Percentiles rank a stretch among this genome's conserved stretches.
Conservation (phyloP, 805 yeast species). For the Kodamaea kaohsiungensis region DNA sequence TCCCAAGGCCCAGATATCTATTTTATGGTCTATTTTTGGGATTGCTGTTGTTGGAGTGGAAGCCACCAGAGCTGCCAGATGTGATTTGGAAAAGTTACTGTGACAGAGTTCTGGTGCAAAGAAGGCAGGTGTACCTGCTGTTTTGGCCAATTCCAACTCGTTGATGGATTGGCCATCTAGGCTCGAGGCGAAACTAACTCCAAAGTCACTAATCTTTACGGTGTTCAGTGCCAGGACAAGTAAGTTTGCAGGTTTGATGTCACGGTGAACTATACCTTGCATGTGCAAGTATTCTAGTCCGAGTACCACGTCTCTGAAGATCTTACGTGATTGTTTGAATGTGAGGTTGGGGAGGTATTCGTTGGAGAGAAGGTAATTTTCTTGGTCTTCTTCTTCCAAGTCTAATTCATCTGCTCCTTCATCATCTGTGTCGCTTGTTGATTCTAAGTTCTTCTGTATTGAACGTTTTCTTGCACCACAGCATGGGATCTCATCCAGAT, state of each 20-base stretch:
- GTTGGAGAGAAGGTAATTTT: constrained; percentile 23
- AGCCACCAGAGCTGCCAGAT: constrained; percentile 3
- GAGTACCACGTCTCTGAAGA: constrained; percentile 78
- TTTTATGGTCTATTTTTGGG: constrained; percentile 70
- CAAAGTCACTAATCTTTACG: constrained; percentile 95
- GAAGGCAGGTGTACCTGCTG: constrained; percentile 98
- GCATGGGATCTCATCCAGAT: constrained; percentile 45
- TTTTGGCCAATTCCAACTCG: constrained; percentile 86
- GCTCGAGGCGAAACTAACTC: constrained; percentile 77
- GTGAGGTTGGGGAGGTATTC: constrained; percentile 58
- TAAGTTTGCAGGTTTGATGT: constrained; percentile 92
- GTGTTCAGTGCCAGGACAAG: constrained; percentile 66
- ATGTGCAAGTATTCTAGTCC: constrained; percentile 90
- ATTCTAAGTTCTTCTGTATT: not conserved
- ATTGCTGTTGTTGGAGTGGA: constrained; percentile 1
- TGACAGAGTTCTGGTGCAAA: constrained; percentile 83
- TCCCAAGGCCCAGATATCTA: constrained; percentile 98
- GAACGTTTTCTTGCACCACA: constrained; percentile 20
- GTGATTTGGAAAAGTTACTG: constrained; percentile 42
- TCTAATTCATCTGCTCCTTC: constrained; percentile 4
- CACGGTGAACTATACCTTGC: constrained; percentile 92
- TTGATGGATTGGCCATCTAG: constrained; percentile 40
- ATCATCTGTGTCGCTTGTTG: constrained; percentile 2
- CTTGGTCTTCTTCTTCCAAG: constrained; percentile 15
- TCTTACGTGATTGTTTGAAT: constrained; percentile 64